Conservation (phyloP, 176 grass and related monocot species). For the Paspalum vaginatum region DNA sequence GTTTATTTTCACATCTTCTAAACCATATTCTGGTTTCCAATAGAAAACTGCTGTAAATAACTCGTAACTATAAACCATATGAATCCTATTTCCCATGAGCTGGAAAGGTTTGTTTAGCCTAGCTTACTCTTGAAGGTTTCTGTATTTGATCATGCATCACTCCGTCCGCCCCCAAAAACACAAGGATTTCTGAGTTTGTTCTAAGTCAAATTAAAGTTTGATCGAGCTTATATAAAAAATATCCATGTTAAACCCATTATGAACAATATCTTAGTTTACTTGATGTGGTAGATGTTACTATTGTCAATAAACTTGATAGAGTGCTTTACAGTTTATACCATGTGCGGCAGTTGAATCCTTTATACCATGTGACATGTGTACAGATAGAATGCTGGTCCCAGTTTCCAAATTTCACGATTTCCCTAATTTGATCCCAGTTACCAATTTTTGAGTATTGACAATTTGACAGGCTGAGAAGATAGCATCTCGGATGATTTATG, state of each 20-base stretch:
- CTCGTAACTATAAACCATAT: too few species aligned
- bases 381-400: neutral
- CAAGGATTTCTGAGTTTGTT: too few species aligned
- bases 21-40: too few species aligned
- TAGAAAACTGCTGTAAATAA: too few species aligned
- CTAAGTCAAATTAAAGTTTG: too few species aligned
- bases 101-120: neutral
- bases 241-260: too few species aligned
- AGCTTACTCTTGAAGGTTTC: neutral
- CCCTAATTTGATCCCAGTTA: neutral
- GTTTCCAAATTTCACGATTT: neutral
- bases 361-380: neutral
- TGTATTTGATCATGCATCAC: neutral
- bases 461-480: constrained; percentile 95
- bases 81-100: neutral
- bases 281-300: too few species aligned
- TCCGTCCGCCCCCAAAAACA: too few species aligned
- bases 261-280: too few species aligned
- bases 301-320: too few species aligned
- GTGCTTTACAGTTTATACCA: too few species aligned
- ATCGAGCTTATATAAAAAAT: too few species aligned
- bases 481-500: constrained; percentile 92
- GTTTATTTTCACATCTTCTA: neutral
- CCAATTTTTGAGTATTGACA: constrained; percentile 36
- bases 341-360: neutral